Evolutionary conservation across 768 basidiomycete genomes (phyloP).

Genomic region (Pleurotus pulmonarius): DNA sequence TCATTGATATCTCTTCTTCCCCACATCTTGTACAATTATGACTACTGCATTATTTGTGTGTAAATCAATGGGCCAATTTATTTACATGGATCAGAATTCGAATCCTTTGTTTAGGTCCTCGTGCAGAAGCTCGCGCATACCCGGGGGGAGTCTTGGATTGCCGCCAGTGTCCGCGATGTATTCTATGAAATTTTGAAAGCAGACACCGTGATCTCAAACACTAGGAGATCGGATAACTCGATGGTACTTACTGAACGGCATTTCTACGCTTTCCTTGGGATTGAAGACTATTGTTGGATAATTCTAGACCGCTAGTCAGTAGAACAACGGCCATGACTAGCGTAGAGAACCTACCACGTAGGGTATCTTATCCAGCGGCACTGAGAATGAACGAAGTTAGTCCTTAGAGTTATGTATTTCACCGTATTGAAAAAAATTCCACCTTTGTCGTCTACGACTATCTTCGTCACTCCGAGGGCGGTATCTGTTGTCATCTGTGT

Average conservation of each 20-base stretch:
- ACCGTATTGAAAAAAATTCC: too few relatives aligned
- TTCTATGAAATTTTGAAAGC: constrained; percentile 31
- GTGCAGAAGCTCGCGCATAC: constrained; percentile 84
- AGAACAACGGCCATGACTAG: neutral
- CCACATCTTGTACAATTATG: too few relatives aligned
- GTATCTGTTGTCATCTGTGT: constrained; percentile 99
- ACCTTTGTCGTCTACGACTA: constrained; percentile 73
- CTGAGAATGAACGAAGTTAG: constrained; percentile 21
- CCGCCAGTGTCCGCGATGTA: constrained; percentile 42
- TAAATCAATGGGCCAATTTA: neutral
- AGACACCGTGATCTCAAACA: neutral
- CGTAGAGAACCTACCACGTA: constrained; percentile 50
- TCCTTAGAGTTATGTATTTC: too few relatives aligned
- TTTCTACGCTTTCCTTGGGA: constrained; percentile 87
- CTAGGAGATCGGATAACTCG: neutral
- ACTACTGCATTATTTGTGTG: too few relatives aligned
- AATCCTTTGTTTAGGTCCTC: constrained; percentile 87
- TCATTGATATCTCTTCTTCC: neutral
- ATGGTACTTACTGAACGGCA: constrained; percentile 84
- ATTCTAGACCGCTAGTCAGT: constrained; percentile 43
- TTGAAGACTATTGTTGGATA: constrained; percentile 90
- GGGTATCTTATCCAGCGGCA: constrained; percentile 66
- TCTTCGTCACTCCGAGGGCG: constrained; percentile 86
- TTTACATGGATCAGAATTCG: constrained; percentile 51
- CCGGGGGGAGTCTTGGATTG: constrained; percentile 78